Conservation (phyloP, 2,329 filamentous ascomycete genomes). For the Onygenales sp. region DNA sequence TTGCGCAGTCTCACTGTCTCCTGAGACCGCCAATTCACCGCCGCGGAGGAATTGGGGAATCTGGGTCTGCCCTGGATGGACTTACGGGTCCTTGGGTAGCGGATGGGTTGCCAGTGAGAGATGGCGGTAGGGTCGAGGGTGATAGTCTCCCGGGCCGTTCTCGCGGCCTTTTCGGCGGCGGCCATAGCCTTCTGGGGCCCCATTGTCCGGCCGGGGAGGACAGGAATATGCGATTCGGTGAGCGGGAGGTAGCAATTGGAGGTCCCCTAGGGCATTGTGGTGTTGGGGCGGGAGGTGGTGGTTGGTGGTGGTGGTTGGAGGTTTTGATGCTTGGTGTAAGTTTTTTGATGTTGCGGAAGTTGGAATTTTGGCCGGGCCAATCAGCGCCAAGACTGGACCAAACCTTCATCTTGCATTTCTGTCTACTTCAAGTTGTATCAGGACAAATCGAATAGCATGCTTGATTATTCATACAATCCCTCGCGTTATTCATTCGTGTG, state of each 20-base stretch:
- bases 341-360: too few relatives aligned
- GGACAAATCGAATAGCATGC: too few relatives aligned
- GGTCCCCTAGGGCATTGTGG: neutral
- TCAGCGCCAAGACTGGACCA: too few relatives aligned
- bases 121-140: conserved; percentile 10
- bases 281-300: neutral
- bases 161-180: neutral
- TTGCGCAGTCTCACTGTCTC: conserved; percentile 33
- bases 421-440: too few relatives aligned
- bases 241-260: neutral
- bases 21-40: conserved; percentile 25
- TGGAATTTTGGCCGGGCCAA: too few relatives aligned
- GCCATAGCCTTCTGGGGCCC: neutral
- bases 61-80: conserved; percentile 35
- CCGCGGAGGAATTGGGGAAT: conserved; percentile 33
- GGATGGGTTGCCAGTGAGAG: conserved; percentile 7
- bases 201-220: too few relatives aligned
- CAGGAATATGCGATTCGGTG: neutral
- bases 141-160: conserved; percentile 3
- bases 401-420: too few relatives aligned
- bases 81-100: conserved; percentile 9
- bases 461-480: too few relatives aligned
- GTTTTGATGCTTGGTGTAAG: too few relatives aligned
- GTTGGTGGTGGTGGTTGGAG: neutral
- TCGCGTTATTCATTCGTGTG: too few relatives aligned